These are phyloP conservation scores for Naegleria fowleri DNA, from an alignment of 208 protist genomes.

Conservation along the genomic window DNA sequence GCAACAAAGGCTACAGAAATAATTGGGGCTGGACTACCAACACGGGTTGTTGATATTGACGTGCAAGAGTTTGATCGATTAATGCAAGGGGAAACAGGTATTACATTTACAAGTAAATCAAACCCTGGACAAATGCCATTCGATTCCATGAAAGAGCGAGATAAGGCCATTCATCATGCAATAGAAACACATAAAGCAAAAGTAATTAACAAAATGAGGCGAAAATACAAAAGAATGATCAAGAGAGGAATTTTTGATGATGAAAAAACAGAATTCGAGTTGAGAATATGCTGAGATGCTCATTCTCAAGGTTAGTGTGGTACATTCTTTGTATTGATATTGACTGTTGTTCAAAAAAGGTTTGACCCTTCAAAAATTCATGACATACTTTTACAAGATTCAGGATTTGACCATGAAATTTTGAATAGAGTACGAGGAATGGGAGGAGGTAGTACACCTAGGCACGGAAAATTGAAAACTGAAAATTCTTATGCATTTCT, in stretches of 20 bases:
- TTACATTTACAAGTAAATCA: neutral
- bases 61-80: neutral
- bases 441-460: neutral
- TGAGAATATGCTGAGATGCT: neutral
- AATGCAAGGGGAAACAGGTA: neutral
- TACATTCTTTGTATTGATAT: neutral
- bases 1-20: neutral
- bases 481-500: neutral
- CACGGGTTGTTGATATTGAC: neutral
- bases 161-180: neutral
- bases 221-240: neutral
- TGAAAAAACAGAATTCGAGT: neutral
- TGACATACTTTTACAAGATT: neutral
- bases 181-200: neutral
- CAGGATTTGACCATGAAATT: neutral
- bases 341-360: neutral
- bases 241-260: neutral
- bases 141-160: neutral
- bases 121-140: neutral
- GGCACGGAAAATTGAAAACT: neutral
- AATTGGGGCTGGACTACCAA: neutral
- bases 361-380: neutral
- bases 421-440: neutral
- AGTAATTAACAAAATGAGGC: neutral
- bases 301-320: neutral